Evolutionary conservation across 176 grass and related monocot genomes (phyloP), one percentile per base, ranked within the genome.

Genomic region (Themeda triandra): DNA sequence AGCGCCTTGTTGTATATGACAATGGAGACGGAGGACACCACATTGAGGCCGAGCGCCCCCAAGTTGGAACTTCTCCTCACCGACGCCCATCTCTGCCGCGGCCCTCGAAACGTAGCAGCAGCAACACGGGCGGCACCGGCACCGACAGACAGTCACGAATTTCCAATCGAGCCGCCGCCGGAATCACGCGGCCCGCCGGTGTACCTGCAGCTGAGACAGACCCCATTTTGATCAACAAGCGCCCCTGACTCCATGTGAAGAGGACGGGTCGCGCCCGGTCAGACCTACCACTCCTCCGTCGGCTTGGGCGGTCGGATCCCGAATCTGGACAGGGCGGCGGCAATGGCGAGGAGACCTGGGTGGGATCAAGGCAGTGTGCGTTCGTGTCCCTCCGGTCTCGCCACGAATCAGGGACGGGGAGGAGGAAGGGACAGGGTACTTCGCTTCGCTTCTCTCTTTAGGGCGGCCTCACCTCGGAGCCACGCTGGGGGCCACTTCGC

Each of bases 1-100:
- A 98, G 86, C 48, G 95, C 95, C 92, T 98, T 98, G 89, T 98
- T 98, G 81, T 92, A 98, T 60, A 98, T 98, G 69, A 98, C 95
- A 81, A 98, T 98, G 67, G 95, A 98, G 68, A 98, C 95, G 49
- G 95, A 98, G 32, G 95, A 98, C 53, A 98, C 95, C 76, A 98
- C 95, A 14, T 92, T 95, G 48, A 98, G 89, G 83, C 87, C 80
- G 2, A 98, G 92, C 76, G 95, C 95, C 63, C 95, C 95, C 32
- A 98, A 98, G 68, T 83, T 98, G 95, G 89, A 98, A 93, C 62
- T 94, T 90, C 78, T 90, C 90, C 83, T 84, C 91, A 15, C 89
- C 91, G 75, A 85, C 89, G 8, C 92, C 95, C 95, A 98, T 98
- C 84, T 80, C 81, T 83, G 51, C 73, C 85, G 53, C 73, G 76